Conservation (phyloP, 1,284 basidiomycete species). For the Ceratobasidium theobromae region DNA sequence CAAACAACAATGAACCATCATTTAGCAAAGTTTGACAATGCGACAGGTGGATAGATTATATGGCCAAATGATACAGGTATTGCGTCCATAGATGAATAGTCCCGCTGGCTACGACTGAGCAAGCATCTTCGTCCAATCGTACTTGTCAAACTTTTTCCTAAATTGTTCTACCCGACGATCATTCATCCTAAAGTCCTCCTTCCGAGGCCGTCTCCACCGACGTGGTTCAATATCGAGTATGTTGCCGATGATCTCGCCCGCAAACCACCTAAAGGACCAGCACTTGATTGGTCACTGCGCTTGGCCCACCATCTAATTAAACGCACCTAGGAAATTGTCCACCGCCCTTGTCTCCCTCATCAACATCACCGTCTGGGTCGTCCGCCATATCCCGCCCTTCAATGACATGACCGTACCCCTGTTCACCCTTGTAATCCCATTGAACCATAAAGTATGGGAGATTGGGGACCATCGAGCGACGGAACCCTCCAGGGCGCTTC, state of each 20-base stretch:
- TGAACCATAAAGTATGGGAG: constrained; percentile 98
- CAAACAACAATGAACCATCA: not conserved
- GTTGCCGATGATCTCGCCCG: constrained; percentile 92
- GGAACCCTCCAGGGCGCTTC: constrained; percentile 82
- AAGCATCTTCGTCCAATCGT: constrained; percentile 79
- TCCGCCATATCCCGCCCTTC: constrained; percentile 75
- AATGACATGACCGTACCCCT: constrained; percentile 96
- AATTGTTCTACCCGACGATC: constrained; percentile 69
- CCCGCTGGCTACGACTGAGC: not conserved
- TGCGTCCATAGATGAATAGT: not conserved
- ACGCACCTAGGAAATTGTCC: constrained; percentile 84
- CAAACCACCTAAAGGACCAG: constrained; percentile 74
- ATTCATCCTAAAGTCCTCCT: constrained; percentile 70
- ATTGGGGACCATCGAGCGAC: constrained; percentile 91
- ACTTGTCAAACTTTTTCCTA: constrained; percentile 65
- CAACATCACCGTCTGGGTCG: constrained; percentile 59
- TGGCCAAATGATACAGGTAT: not conserved
- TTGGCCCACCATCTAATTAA: not conserved
- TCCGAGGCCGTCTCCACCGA: constrained; percentile 78
- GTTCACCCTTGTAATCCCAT: constrained; percentile 96
- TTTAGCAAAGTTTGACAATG: not conserved
- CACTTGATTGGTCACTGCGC: constrained; percentile 18
- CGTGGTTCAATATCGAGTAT: constrained; percentile 86
- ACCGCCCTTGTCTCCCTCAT: constrained; percentile 85
- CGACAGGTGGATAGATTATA: no score